Evolutionary conservation across 2,329 filamentous ascomycete genomes (phyloP).

Genomic region (Talaromyces rugulosus): DNA sequence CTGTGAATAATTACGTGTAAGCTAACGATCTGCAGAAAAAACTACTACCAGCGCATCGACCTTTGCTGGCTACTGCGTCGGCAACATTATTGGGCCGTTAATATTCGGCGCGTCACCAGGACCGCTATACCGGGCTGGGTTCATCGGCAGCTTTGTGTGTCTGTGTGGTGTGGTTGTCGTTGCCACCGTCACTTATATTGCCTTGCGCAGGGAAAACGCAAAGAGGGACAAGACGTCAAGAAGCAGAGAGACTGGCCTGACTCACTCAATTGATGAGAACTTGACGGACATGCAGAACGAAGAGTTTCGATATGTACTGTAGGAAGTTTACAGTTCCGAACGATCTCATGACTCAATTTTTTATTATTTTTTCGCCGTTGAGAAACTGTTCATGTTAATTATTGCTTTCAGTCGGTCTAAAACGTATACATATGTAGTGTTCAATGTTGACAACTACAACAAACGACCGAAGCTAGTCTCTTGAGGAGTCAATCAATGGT

Average conservation of each 20-base stretch:
- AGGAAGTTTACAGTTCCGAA: not conserved
- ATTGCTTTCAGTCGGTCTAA: not conserved
- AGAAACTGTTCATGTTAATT: not conserved
- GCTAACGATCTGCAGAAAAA: not conserved
- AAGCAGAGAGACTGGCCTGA: not conserved
- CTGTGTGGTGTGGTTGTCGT: not conserved
- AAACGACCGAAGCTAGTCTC: too few species aligned
- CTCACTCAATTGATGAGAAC: not conserved
- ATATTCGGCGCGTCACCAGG: slow-evolving; percentile 9
- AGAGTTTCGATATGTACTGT: not conserved
- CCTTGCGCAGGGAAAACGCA: not conserved
- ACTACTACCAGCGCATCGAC: slow-evolving; percentile 5
- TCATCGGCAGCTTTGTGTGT: slow-evolving; percentile 3
- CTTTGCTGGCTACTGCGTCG: slow-evolving; percentile 6
- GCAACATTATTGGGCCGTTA: slow-evolving; percentile 6
- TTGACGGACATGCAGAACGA: slow-evolving; percentile 1
- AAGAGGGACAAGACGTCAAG: not conserved
- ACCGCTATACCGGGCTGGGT: slow-evolving; percentile 1
- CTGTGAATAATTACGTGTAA: not conserved
- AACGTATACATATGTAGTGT: too few species aligned
- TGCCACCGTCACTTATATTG: not conserved
- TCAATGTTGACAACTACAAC: too few species aligned
- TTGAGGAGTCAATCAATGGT: too few species aligned
- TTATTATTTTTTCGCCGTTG: not conserved
- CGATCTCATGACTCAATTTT: not conserved